Evolutionary conservation across 2,329 filamentous ascomycete species (phyloP), one percentile per base, ranked within the genome.

Genomic region (Rutstroemia sp.): DNA sequence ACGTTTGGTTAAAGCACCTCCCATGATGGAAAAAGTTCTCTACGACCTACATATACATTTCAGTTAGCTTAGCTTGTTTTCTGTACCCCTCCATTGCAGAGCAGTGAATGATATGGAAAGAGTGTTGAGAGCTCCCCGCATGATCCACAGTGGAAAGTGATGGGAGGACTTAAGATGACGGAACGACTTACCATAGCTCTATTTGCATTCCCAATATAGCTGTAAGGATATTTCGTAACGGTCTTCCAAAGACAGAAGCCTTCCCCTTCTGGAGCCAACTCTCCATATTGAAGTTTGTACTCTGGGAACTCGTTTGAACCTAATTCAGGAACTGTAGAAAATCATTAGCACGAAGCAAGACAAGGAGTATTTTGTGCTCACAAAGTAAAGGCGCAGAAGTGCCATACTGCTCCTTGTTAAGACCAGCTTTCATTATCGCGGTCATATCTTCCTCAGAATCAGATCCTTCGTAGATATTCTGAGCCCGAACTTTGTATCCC

Each of bases 1-100:
- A 96, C 10, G 74, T 66, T 58, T 82, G 78, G 2, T 74, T 71
- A 64, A 79, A 81, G 61, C 87, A 75, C 50, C 89, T 74, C 27
- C 72, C 78, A 3, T 69, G 66, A 37, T 80, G 74, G 63, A 89
- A 69, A 80, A 78, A 0, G 18, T 25, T n/a, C 58, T 56, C 10
- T 47, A 55, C 39, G 1, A 47, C 27, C 52, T 50, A 51, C 27
- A 16, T 23, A 12, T 41, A 41, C 16, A 14, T 7, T 21, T 12
- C 18, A 42, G 8, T 66, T 30, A 66, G 49, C 16, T 45, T 62
- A 45, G 57, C 34, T 21, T 10, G 9, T n/a, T 44, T 44, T 5
- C 7, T 9, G 14, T 23, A 44, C 18, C n/a, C 18, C 41, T 44
- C 5, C 41, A 4, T 12, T 23, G 2, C 8, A 19, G 18, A 9